These are phyloP conservation scores for Lasiodiplodia theobromae DNA, from an alignment of 2,329 filamentous ascomycete genomes.

Conservation along the genomic window DNA sequence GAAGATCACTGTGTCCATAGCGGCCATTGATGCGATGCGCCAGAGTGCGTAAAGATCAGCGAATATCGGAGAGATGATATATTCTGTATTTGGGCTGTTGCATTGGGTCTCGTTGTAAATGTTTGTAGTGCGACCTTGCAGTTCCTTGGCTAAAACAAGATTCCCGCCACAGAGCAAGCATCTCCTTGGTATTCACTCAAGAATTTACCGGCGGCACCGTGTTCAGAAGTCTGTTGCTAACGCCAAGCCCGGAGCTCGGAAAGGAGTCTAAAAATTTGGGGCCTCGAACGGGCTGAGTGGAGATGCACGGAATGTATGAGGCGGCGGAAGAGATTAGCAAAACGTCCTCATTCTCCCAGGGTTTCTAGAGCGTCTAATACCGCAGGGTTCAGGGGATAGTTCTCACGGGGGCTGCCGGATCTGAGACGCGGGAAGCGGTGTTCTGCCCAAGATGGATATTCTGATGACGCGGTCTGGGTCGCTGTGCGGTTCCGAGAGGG, in stretches of 20 bases:
- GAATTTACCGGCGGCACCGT: background rate
- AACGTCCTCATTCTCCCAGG: background rate
- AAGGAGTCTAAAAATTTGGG: background rate
- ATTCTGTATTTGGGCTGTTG: background rate
- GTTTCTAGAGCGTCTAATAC: background rate
- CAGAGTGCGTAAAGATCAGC: background rate
- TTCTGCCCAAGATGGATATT: background rate
- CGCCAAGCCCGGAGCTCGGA: slow-evolving; percentile 5
- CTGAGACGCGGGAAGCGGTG: slow-evolving; percentile 2
- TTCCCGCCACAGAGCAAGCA: background rate
- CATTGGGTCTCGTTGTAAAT: background rate
- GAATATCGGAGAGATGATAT: background rate
- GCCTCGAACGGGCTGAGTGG: background rate
- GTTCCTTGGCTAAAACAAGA: background rate
- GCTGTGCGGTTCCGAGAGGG: background rate
- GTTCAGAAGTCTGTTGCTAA: background rate
- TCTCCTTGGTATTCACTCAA: background rate
- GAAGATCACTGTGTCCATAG: background rate
- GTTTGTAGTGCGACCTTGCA: background rate
- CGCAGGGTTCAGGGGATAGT: background rate
- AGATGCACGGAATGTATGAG: background rate
- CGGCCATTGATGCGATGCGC: background rate
- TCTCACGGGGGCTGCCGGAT: background rate
- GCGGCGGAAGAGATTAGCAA: background rate
- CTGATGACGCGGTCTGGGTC: background rate